Evolutionary conservation across 208 protist species (phyloP), one percentile per base, ranked within the genome.

Genomic region (Crithidia fasciculata): DNA sequence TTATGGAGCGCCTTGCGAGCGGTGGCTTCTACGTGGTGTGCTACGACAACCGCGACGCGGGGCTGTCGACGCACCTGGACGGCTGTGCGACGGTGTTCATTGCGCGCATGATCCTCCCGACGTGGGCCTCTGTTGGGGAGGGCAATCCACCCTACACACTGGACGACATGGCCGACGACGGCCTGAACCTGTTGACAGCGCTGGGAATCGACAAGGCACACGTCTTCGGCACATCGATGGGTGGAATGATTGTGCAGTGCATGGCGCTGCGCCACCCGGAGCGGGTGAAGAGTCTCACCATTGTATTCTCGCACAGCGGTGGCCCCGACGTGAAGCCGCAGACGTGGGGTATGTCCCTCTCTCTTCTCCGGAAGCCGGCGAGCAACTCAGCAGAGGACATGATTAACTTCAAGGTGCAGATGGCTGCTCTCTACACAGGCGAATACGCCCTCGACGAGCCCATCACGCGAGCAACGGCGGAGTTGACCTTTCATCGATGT

Each of bases 211-310:
- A 78, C 43, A 62, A 72, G 16, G 87, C 81, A 13, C 88, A 95
- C 76, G 47, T 94, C 3, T n/a, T 91, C 0, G 88, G 87, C 15
- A 62, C n/a, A 2, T 86, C 78, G 19, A 93, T 94, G 87, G 91
- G 88, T 18, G 91, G 88, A 41, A 93, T 93, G 91, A 91, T 93
- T 75, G 87, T 76, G 50, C 91, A 94, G 78, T 72, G 67, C 57
- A 91, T 93, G 82, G 81, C 88, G 12, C 71, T 93, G 36, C 68
- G 68, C 2, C 56, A 85, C 47, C 81, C 86, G 5, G 68, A 85
- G 19, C 81, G 81, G 9, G 83, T 89, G 52, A 54, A 63, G 39
- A 88, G 81, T 63, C 63, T 92, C 8, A 87, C 39, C 4, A 87
- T 91, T 50, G 45, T 89, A 2, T 91, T 58, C 60, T 86, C 87